phyloP scores from a whole-genome alignment of 495 filamentous ascomycete genomes.

The Hypoxylon fuscum region DNA sequence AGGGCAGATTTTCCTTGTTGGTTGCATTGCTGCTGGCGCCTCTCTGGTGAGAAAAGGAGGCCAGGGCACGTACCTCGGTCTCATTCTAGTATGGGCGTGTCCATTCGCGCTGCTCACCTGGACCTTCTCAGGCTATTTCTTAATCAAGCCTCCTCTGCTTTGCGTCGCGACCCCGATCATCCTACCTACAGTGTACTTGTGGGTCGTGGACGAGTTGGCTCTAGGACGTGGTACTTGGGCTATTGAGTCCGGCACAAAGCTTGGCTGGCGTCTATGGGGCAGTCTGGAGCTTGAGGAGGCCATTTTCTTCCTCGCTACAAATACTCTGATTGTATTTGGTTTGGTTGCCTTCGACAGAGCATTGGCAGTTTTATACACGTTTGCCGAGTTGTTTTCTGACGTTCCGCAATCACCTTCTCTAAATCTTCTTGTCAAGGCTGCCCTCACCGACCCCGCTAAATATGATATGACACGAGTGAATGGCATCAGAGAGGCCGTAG shows the following conservation, averaged over 20 bases:
- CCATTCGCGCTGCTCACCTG: slow-evolving; percentile 71
- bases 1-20: slow-evolving; percentile 55
- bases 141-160: slow-evolving; percentile 61
- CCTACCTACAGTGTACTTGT: slow-evolving; percentile 71
- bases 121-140: slow-evolving; percentile 66
- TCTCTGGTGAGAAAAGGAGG: slow-evolving; percentile 52
- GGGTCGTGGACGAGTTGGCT: slow-evolving; percentile 71
- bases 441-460: slow-evolving; percentile 49
- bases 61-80: slow-evolving; percentile 66
- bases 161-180: slow-evolving; percentile 64
- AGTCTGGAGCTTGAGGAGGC: slow-evolving; percentile 74
- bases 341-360: slow-evolving; percentile 70
- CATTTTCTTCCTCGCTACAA: slow-evolving; percentile 72
- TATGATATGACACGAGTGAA: slow-evolving; percentile 63
- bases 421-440: slow-evolving; percentile 52
- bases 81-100: slow-evolving; percentile 72
- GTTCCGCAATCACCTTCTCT: slow-evolving; percentile 55
- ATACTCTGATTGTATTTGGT: slow-evolving; percentile 71
- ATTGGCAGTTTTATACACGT: slow-evolving; percentile 64
- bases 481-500: slow-evolving; percentile 64
- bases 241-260: slow-evolving; percentile 69
- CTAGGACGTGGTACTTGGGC: slow-evolving; percentile 71
- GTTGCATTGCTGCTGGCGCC: slow-evolving; percentile 48
- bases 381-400: slow-evolving; percentile 58
- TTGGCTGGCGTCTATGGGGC: slow-evolving; percentile 65